Evolutionary conservation across 2,329 filamentous ascomycete species (phyloP).

Genomic region (Talaromyces sp.): DNA sequence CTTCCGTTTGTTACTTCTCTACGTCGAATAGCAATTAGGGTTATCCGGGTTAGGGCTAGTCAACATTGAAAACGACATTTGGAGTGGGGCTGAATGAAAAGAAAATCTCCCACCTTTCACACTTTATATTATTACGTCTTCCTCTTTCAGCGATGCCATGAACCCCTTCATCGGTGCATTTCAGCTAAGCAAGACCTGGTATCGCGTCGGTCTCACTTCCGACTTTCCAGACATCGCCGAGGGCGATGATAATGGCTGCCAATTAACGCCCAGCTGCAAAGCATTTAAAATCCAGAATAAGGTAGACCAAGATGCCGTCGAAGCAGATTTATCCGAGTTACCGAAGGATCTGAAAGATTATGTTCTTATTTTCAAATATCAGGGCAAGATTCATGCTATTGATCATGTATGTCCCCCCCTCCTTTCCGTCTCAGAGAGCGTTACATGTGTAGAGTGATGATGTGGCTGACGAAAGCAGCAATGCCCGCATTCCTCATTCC

Average conservation of each 20-base stretch:
- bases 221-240: slow-evolving; percentile 55
- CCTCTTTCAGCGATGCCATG: slow-evolving; percentile 9
- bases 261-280: slow-evolving; percentile 58
- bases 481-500: slow-evolving; percentile 68
- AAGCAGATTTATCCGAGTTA: slow-evolving; percentile 31
- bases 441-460: too few species aligned
- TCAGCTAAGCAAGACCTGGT: slow-evolving; percentile 47
- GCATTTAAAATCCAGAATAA: slow-evolving; percentile 54
- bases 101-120: not conserved
- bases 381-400: slow-evolving; percentile 63
- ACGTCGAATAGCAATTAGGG: not conserved
- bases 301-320: slow-evolving; percentile 32
- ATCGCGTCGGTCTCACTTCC: slow-evolving; percentile 55
- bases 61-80: too few species aligned
- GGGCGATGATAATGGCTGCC: slow-evolving; percentile 35
- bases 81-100: slow-evolving; percentile 1
- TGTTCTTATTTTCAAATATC: slow-evolving; percentile 65
- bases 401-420: slow-evolving; percentile 55
- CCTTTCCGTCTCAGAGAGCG: not conserved
- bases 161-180: slow-evolving; percentile 19
- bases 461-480: slow-evolving; percentile 42
- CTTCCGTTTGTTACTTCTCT: not conserved
- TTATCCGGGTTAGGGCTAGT: not conserved
- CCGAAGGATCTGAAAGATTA: slow-evolving; percentile 54
- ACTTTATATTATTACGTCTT: not conserved